These are phyloP conservation scores for Cytospora chrysosperma DNA, from an alignment of 2,329 filamentous ascomycete species.

Conservation along the genomic window DNA sequence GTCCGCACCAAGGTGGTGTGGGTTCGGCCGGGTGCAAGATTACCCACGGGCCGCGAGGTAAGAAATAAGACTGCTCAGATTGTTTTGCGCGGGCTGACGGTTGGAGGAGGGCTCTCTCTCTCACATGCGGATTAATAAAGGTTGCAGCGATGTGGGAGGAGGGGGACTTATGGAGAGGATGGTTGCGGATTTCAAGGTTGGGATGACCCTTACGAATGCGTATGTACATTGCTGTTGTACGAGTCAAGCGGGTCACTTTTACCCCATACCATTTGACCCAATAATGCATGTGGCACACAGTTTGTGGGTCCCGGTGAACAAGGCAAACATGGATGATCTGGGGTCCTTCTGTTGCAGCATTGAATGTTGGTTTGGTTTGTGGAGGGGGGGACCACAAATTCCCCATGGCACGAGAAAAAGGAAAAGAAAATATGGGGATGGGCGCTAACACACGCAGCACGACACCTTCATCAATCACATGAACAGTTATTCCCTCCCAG, in stretches of 20 bases:
- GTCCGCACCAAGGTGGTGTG: background rate
- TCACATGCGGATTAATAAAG: background rate
- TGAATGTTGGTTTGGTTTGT: no score
- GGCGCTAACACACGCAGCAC: constrained; percentile 6
- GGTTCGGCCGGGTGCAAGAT: background rate
- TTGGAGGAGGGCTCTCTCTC: no score
- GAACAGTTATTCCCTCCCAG: background rate
- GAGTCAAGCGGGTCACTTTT: background rate
- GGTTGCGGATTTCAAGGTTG: background rate
- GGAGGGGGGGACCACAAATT: constrained; percentile 13
- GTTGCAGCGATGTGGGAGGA: background rate
- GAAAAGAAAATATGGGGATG: background rate
- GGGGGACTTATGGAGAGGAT: background rate
- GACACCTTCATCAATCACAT: background rate
- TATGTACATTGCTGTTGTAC: no score
- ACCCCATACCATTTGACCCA: background rate
- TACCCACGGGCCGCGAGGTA: background rate
- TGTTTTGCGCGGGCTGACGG: no score
- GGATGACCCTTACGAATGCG: no score
- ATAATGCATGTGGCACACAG: constrained; percentile 14
- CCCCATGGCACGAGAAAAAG: constrained; percentile 21
- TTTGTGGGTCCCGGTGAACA: background rate
- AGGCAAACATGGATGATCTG: background rate
- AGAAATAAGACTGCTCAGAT: background rate
- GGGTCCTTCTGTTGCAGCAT: background rate